phyloP scores from a whole-genome alignment of 257 asterid genomes.

The Plantago major region DNA sequence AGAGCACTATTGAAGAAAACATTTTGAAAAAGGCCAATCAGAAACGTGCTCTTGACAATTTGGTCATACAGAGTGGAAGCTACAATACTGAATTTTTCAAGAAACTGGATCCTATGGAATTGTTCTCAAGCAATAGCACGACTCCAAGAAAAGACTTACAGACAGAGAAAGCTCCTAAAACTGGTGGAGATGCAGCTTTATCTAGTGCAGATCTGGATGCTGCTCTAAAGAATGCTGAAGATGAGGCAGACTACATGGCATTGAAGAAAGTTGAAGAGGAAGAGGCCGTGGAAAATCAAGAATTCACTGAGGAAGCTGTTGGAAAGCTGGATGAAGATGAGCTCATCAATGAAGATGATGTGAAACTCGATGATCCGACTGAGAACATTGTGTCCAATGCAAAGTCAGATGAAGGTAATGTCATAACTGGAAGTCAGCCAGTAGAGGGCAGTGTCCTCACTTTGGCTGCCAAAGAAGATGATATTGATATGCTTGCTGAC shows the following conservation, averaged over 20 bases:
- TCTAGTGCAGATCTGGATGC: constrained; percentile 93
- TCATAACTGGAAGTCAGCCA: constrained; percentile 35
- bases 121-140: constrained; percentile 70
- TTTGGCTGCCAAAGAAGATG: constrained; percentile 67
- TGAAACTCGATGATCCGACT: constrained; percentile 57
- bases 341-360: constrained; percentile 75
- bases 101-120: constrained; percentile 88
- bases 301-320: constrained; percentile 89
- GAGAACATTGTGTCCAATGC: constrained; percentile 40
- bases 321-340: constrained; percentile 91
- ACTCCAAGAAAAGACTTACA: constrained; percentile 34
- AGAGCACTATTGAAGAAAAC: constrained; percentile 97
- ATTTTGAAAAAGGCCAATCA: constrained; percentile 94
- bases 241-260: constrained; percentile 99
- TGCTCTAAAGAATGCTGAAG: constrained; percentile 94
- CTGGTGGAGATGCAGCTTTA: constrained; percentile 44
- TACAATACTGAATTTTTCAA: constrained; percentile 94
- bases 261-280: constrained; percentile 96
- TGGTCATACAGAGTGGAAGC: constrained; percentile 96
- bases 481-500: constrained; percentile 87
- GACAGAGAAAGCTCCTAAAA: constrained; percentile 37
- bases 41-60: constrained; percentile 90
- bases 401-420: constrained; percentile 38
- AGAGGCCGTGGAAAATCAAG: constrained; percentile 99
- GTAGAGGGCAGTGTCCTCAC: constrained; percentile 46